Percentiles rank a stretch among this genome's conserved stretches.
phyloP scores from a whole-genome alignment of 495 filamentous ascomycete species.

The Cairneyella variabilis region DNA sequence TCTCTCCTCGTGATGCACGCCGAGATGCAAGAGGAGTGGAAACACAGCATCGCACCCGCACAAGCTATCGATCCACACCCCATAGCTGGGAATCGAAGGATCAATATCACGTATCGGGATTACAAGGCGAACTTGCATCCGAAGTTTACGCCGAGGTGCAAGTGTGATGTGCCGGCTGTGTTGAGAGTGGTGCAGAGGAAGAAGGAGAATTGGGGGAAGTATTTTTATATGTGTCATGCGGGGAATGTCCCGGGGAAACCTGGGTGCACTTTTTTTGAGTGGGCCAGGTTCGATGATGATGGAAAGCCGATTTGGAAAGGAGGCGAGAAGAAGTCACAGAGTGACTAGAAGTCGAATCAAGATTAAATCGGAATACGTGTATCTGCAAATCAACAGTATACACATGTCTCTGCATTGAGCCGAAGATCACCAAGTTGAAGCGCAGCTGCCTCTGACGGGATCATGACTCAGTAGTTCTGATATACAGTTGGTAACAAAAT shows the following conservation, averaged over 20 bases:
- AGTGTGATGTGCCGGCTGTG: conserved; percentile 66
- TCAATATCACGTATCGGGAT: conserved; percentile 92
- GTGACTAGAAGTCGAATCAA: too few species aligned
- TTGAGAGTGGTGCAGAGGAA: conserved; percentile 76
- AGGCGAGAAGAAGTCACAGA: too few species aligned
- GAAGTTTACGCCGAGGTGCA: conserved; percentile 56
- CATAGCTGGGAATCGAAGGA: conserved; percentile 68
- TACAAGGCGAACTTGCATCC: conserved; percentile 77
- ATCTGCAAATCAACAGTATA: too few species aligned
- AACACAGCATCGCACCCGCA: conserved; percentile 72
- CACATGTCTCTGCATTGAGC: too few species aligned
- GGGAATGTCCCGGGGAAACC: conserved; percentile 72
- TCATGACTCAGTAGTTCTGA: too few species aligned
- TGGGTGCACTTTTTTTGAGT: conserved; percentile 78
- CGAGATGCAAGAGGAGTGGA: conserved; percentile 82
- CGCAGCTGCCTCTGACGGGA: too few species aligned
- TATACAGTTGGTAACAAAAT: too few species aligned
- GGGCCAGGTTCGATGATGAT: conserved; percentile 86
- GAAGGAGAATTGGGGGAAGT: conserved; percentile 68
- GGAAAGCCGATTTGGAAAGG: conserved; percentile 71
- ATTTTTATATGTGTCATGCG: conserved; percentile 93
- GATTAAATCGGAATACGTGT: too few species aligned
- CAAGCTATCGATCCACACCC: conserved; percentile 78
- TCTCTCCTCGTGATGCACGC: conserved; percentile 92
- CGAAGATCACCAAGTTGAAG: too few species aligned